Base-by-base conservation (phyloP, 768 basidiomycete species). In the Pleurotus cornucopiae region DNA sequence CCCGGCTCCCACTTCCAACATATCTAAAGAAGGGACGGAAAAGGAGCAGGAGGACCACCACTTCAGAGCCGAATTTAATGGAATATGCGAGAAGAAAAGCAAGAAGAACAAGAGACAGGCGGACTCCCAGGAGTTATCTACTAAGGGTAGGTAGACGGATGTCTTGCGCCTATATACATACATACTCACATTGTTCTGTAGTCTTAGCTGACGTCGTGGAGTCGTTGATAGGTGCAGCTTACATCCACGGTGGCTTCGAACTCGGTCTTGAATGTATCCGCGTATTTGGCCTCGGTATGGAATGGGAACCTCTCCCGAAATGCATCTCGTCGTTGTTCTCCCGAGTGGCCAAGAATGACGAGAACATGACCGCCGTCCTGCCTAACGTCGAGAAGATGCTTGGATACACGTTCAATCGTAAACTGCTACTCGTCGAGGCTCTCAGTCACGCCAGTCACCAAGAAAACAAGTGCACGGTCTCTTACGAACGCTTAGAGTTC, bases 201-300 rank as follows among this genome's bases (percentile, higher is more conserved):
- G 82, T 90, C 57, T 74, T 94, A 34, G 90, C 90, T 1, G 93
- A 95, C 59, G 86, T 93, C 3, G 78, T 93, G 4, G 93, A 96
- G 69, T 81, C 91, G 2, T 70, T 91, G 11, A 86, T 94, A 18
- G 93, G 92, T 0, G 91, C 90, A 4, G 80, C 87, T 0, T 89
- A 85, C 67, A 66, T 88, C 3, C 79, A 86, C 57, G 88, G 88
- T 0, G 78, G 84, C 9, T 82, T 87, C 48, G 73, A 80, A 46
- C 69, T 85, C 1, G 85, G 81, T 0, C 77, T 83, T 49, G 79
- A 85, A 59, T 85, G 81, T 63, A 72, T 70, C 47, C 74, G 77
- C 55, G 72, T 82, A 46, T 90, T 90, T 60, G 79, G 74, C 54
- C 69, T 90, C 6, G 84, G 83, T 1, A 62, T 91, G 30, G 76